Percentiles rank a stretch among this genome's conserved stretches.
phyloP scores from a whole-genome alignment of 805 yeast genomes.

The Wickerhamiella azyma region DNA sequence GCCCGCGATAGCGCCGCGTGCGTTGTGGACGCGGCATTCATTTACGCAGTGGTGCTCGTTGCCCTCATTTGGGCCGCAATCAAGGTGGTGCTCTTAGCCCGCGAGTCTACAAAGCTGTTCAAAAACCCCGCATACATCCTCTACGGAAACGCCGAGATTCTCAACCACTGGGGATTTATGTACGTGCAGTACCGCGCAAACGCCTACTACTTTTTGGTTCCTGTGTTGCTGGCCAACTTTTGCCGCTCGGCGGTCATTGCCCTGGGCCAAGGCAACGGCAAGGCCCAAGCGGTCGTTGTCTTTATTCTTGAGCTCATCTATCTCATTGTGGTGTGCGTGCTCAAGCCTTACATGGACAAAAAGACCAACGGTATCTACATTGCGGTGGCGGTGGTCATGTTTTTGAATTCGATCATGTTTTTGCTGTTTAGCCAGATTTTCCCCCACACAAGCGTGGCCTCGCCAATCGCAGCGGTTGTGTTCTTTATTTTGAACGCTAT shows the following conservation, averaged over 20 bases:
- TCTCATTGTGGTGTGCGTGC: conserved; percentile 49
- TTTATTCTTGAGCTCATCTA: conserved; percentile 64
- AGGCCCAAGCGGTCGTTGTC: conserved; percentile 63
- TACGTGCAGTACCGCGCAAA: conserved; percentile 86
- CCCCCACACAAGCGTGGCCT: conserved; percentile 68
- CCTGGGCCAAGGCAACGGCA: conserved; percentile 67
- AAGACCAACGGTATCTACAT: conserved; percentile 91
- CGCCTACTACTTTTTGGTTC: conserved; percentile 66
- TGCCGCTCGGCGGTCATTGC: conserved; percentile 76
- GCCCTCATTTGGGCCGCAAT: conserved; percentile 59
- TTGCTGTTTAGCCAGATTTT: conserved; percentile 78
- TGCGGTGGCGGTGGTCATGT: conserved; percentile 62
- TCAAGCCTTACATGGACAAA: conserved; percentile 86
- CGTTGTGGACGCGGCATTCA: conserved; percentile 62
- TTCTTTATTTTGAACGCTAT: conserved; percentile 82
- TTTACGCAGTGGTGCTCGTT: conserved; percentile 43
- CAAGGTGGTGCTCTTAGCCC: conserved; percentile 63
- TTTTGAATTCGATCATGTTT: conserved; percentile 74
- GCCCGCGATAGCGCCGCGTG: conserved; percentile 73
- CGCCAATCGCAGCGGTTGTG: conserved; percentile 82
- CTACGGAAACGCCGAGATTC: conserved; percentile 66
- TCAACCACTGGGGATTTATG: conserved; percentile 82
- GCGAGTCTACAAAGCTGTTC: conserved; percentile 53
- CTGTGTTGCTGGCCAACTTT: conserved; percentile 51
- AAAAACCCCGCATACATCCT: conserved; percentile 86